Evolutionary conservation across 2,329 filamentous ascomycete genomes (phyloP).

Genomic region (Didymella lethalis): DNA sequence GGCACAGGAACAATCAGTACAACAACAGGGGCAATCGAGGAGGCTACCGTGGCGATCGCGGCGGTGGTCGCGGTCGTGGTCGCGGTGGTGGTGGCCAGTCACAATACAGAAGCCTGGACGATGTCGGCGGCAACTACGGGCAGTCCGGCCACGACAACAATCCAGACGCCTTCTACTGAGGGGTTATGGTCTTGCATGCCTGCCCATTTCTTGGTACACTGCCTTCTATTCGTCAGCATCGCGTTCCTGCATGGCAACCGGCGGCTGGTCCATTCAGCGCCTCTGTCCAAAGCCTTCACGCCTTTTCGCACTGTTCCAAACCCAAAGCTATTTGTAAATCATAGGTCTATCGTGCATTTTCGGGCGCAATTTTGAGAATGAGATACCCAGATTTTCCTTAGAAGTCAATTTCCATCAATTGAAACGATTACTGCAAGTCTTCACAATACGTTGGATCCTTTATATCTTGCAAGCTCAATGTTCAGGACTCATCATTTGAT

Average conservation of each 20-base stretch:
- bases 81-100: constrained; percentile 45
- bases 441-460: too few species aligned
- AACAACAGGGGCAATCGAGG: constrained; percentile 51
- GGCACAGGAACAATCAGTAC: constrained; percentile 41
- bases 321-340: not conserved
- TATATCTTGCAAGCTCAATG: too few species aligned
- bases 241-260: not conserved
- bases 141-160: constrained; percentile 44
- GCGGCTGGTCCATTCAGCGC: not conserved
- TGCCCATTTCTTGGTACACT: too few species aligned
- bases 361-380: constrained; percentile 9
- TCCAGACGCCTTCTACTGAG: constrained; percentile 46
- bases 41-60: constrained; percentile 52
- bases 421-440: too few species aligned
- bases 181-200: too few species aligned
- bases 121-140: constrained; percentile 46
- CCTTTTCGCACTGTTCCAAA: not conserved
- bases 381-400: constrained; percentile 15
- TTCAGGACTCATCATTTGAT: too few species aligned
- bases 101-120: constrained; percentile 56
- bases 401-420: not conserved
- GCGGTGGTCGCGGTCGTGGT: constrained; percentile 43
- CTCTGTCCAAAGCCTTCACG: not conserved
- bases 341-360: constrained; percentile 7
- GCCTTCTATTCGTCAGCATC: not conserved